Percentiles rank a stretch among this genome's conserved stretches.
Conservation (phyloP, 2,329 filamentous ascomycete genomes). For the Cladorrhinum sp. region DNA sequence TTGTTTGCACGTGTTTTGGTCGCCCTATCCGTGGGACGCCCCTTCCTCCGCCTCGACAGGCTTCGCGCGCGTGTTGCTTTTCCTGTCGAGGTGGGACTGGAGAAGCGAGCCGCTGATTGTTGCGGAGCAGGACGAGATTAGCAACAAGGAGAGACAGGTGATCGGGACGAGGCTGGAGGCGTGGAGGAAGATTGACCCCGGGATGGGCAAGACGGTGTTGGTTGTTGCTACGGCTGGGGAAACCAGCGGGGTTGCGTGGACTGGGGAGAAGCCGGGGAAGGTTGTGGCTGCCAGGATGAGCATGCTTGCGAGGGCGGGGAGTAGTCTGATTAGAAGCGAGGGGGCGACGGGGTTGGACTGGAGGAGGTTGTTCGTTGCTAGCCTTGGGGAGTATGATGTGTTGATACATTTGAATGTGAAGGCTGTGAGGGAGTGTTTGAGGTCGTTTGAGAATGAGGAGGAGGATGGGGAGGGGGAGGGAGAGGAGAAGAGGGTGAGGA, state of each 20-base stretch:
- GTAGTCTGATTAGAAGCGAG: slow-evolving; percentile 55
- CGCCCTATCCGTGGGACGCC: slow-evolving; percentile 73
- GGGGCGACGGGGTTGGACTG: slow-evolving; percentile 48
- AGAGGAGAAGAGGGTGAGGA: slow-evolving; percentile 34
- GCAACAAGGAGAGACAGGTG: slow-evolving; percentile 54
- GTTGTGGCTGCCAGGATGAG: slow-evolving; percentile 84
- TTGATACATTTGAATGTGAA: slow-evolving; percentile 67
- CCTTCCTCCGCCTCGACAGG: slow-evolving; percentile 76
- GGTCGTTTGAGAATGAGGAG: slow-evolving; percentile 37
- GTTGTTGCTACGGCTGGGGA: slow-evolving; percentile 81
- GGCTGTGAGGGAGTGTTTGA: slow-evolving; percentile 42
- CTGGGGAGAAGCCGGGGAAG: slow-evolving; percentile 61
- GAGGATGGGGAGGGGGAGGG: slow-evolving; percentile 31
- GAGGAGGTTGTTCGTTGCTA: slow-evolving; percentile 66
- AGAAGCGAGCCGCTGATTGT: slow-evolving; percentile 75
- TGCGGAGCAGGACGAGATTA: slow-evolving; percentile 61
- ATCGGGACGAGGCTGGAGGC: slow-evolving; percentile 72
- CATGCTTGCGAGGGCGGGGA: slow-evolving; percentile 72
- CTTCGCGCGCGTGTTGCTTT: slow-evolving; percentile 75
- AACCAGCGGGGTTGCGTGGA: slow-evolving; percentile 75
- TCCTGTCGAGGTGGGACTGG: slow-evolving; percentile 91
- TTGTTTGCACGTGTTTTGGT: slow-evolving; percentile 72
- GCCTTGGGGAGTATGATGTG: slow-evolving; percentile 78
- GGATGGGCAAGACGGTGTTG: slow-evolving; percentile 77
- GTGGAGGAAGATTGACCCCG: slow-evolving; percentile 85